Percentiles rank a stretch among this genome's conserved stretches.
Conservation (phyloP, 2,329 filamentous ascomycete species). For the Didymella keratinophila region DNA sequence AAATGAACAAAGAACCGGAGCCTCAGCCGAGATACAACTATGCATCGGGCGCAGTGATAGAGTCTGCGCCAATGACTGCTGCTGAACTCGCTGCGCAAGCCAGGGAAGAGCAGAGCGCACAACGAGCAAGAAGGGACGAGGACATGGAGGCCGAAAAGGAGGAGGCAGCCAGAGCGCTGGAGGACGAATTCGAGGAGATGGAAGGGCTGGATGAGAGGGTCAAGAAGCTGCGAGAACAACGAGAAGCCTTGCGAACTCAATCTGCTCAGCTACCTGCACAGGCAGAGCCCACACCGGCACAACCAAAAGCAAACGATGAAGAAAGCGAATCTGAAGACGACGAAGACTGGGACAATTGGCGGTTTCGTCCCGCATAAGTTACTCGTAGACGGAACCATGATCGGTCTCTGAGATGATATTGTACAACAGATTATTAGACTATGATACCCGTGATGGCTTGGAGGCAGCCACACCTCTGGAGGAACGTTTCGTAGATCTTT, state of each 20-base stretch:
- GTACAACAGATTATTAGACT: slow-evolving; percentile 13
- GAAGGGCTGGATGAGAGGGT: slow-evolving; percentile 57
- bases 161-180: slow-evolving; percentile 54
- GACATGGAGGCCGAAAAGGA: slow-evolving; percentile 59
- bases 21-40: slow-evolving; percentile 73
- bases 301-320: slow-evolving; percentile 26
- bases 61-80: slow-evolving; percentile 56
- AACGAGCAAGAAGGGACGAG: slow-evolving; percentile 53
- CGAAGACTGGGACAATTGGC: slow-evolving; percentile 51
- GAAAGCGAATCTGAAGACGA: slow-evolving; percentile 47
- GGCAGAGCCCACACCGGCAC: slow-evolving; percentile 13
- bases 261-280: slow-evolving; percentile 22
- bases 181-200: slow-evolving; percentile 62
- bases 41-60: slow-evolving; percentile 52
- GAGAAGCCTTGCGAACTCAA: slow-evolving; percentile 52
- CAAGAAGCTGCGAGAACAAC: slow-evolving; percentile 54
- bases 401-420: slow-evolving; percentile 1
- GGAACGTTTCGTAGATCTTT: slow-evolving; percentile 8
- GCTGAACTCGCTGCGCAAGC: slow-evolving; percentile 57
- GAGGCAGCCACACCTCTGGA: background rate
- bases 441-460: slow-evolving; percentile 19
- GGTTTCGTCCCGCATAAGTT: slow-evolving; percentile 46
- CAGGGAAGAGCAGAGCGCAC: slow-evolving; percentile 54
- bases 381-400: slow-evolving; percentile 8
- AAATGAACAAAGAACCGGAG: slow-evolving; percentile 81